Base-by-base conservation (phyloP, 306 rosid species). In the Dryas drummondii region DNA sequence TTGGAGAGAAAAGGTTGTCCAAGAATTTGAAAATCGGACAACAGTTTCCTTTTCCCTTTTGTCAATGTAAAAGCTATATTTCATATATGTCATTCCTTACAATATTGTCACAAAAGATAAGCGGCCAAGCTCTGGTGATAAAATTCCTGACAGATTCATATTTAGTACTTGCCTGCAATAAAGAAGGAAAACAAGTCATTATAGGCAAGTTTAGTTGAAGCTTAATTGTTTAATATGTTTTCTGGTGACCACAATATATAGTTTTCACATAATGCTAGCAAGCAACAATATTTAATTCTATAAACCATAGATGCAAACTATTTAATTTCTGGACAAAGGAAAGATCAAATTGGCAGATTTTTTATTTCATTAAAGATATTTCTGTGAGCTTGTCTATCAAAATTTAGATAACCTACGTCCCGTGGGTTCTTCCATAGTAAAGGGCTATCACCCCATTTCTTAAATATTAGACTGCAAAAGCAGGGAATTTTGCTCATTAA, bases 101-200 rank as follows among this genome's bases (percentile, higher is more conserved):
- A 96, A 55, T 84, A 75, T 91, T 81, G 46, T 26, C 90, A 92
- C n/a, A 55, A 77, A 19, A 37, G 87, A 51, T 50, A 96, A 82
- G 53, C 63, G 82, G 69, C 98, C 98, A 59, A 92, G 79, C 73
- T 85, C 92, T 22, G 99, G 97, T 50, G 99, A 89, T 78, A 96
- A 81, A 49, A 10, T 81, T 83, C 99, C 99, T 0, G 71, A 68
- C 72, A 96, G 77, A 71, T 81, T 86, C 97, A 89, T 65, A 27
- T 2, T 76, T 56, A 92, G 49, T 5, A 96, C 86, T 84, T 72
- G 91, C 96, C 99, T 96, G 79, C 83, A 96, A 47, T 69, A 65
- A 68, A 75, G 52, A 17, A 70, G 72, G 5, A 41, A 7, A 42
- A 74, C 40, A 47, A 70, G 53, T 74, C 66, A 78, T 53, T 44